Evolutionary conservation across 176 grass and related monocot genomes (phyloP), one percentile per base, ranked within the genome.

Genomic region (Oryza punctata): DNA sequence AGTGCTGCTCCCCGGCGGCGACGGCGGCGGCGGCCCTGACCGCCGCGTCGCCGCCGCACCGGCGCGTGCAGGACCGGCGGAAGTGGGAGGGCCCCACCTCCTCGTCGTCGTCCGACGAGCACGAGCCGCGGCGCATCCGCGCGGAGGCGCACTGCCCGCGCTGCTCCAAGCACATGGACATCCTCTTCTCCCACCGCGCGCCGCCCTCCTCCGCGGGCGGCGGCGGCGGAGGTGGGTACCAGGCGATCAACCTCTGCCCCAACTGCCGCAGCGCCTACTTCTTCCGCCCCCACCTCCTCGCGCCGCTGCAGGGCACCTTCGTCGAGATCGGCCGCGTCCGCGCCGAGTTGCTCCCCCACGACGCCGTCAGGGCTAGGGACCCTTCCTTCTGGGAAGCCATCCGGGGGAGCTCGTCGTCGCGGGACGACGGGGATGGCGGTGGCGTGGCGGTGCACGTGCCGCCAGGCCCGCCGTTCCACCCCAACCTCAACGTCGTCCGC

Each of bases 81-180:
- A 94, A 91, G 87, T 94, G 92, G 92, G 92, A 94, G 72, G 87
- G 80, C 16, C 60, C 85, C 54, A 71, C 84, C 8, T 46, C 78
- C 6, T 84, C 94, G 0, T 83, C 83, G 45, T 89, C 90, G 30
- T 84, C 88, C 24, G 93, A 99, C 14, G 96, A 96, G 66, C 63
- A 82, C 80, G 89, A 93, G 82, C 85, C 87, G 37, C 89, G 91
- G 18, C 93, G 93, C 37, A 96, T 99, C 80, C 93, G 93, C 37
- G 96, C 93, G 26, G 96, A 99, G 83, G 93, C 93, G 40, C 91
- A 99, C 93, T 99, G 96, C 86, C 96, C 93, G 59, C 96, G 96
- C 50, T 99, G 96, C 91, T 94, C 91, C 59, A 95, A 99, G 77
- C 96, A 96, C 80, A 96, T 99, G 85, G 87, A 94, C 60, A 77